Evolutionary conservation across 352 stramenopile genomes (phyloP).

Genomic region (Peronospora farinosa): DNA sequence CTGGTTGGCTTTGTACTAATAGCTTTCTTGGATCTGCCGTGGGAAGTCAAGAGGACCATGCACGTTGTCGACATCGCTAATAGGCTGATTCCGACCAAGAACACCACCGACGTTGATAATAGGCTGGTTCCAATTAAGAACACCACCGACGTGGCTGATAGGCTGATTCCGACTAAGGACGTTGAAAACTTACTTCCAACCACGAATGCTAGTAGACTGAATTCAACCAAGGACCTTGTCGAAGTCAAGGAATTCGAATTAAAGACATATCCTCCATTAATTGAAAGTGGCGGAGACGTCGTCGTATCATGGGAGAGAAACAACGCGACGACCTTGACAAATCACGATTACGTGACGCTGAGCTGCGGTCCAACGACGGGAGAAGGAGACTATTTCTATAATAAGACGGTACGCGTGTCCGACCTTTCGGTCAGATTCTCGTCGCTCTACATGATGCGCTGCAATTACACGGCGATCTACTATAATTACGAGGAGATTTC

Average conservation of each 20-base stretch:
- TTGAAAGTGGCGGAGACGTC: conserved; percentile 47
- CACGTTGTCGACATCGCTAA: neutral
- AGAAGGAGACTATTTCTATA: conserved; percentile 40
- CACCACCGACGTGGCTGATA: conserved; percentile 1
- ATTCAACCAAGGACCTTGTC: too few relatives aligned
- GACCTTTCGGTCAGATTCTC: conserved; percentile 50
- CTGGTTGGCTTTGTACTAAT: too few relatives aligned
- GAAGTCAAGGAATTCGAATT: conserved; percentile 20
- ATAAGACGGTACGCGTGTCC: conserved; percentile 28
- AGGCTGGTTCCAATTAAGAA: too few relatives aligned
- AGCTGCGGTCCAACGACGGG: conserved; percentile 52
- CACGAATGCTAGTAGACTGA: too few relatives aligned
- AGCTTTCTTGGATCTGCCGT: too few relatives aligned
- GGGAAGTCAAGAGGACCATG: neutral
- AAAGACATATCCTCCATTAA: conserved; percentile 27
- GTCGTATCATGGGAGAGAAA: conserved; percentile 41
- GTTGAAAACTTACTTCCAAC: too few relatives aligned
- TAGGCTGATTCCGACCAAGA: neutral
- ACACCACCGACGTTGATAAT: too few relatives aligned
- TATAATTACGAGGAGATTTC: conserved; percentile 33
- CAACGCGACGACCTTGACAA: conserved; percentile 5
- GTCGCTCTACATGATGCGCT: conserved; percentile 65
- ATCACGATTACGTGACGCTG: conserved; percentile 53
- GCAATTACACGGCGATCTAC: conserved; percentile 58
- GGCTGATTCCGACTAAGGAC: neutral